Percentiles rank a stretch among this genome's conserved stretches.
These are phyloP conservation scores for Fusarium temperatum DNA, from an alignment of 2,329 filamentous ascomycete genomes.

Conservation along the genomic window DNA sequence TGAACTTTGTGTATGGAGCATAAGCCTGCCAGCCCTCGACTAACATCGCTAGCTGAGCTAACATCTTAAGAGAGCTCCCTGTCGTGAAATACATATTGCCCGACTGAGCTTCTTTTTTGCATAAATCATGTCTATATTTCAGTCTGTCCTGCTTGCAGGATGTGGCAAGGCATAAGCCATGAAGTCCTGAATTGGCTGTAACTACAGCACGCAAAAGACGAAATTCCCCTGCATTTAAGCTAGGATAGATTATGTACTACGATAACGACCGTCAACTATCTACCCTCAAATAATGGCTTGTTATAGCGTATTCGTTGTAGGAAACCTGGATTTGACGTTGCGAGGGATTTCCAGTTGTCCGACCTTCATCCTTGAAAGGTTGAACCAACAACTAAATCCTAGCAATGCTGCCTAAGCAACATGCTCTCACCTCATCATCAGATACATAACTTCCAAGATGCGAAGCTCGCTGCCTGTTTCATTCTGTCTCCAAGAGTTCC, in stretches of 20 bases:
- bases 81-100: fast-evolving
- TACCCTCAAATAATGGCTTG: fast-evolving
- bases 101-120: fast-evolving
- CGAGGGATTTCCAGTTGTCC: background rate
- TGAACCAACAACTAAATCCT: background rate
- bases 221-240: background rate
- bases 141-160: fast-evolving
- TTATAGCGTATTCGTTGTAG: fast-evolving
- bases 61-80: background rate
- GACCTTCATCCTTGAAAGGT: background rate
- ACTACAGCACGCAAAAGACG: background rate
- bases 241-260: background rate
- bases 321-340: fast-evolving
- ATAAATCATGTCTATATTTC: background rate
- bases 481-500: background rate
- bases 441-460: background rate
- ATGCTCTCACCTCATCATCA: background rate
- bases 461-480: fast-evolving
- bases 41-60: fast-evolving
- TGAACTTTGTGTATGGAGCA: fast-evolving
- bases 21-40: fast-evolving
- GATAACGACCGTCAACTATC: background rate
- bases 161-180: too few species aligned
- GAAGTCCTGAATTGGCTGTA: background rate
- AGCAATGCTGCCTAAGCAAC: background rate